These are phyloP conservation scores for Globisporangium uncinulatum DNA, from an alignment of 352 stramenopile species.

Conservation along the genomic window DNA sequence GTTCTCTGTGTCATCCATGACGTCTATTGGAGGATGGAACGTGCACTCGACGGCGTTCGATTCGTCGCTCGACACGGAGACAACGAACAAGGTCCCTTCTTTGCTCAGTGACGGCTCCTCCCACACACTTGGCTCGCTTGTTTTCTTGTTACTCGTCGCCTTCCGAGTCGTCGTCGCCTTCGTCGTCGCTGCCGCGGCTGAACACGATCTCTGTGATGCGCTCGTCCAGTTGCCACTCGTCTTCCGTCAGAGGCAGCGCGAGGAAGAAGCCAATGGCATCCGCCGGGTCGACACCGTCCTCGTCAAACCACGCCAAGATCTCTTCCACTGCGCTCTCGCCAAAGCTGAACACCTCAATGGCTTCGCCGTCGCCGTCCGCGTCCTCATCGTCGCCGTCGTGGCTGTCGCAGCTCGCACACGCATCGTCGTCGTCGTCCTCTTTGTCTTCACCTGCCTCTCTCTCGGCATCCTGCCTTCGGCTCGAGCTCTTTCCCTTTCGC, in stretches of 20 bases:
- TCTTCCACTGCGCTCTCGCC: constrained; percentile 41
- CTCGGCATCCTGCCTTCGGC: background rate
- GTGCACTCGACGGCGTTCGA: no score
- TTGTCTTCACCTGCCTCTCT: no score
- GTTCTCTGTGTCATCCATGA: no score
- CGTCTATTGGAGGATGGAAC: no score
- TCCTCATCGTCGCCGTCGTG: no score
- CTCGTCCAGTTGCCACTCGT: constrained; percentile 77
- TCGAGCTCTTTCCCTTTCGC: background rate
- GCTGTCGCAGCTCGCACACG: no score
- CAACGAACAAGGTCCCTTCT: no score
- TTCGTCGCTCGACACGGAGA: no score
- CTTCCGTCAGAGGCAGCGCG: constrained; percentile 58
- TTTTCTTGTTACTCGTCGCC: constrained; percentile 14
- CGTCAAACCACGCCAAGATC: constrained; percentile 43
- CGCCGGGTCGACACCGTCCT: constrained; percentile 43
- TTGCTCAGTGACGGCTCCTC: constrained; percentile 8
- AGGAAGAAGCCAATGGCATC: constrained; percentile 69
- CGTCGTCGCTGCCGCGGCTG: constrained; percentile 25
- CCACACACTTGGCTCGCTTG: constrained; percentile 2
- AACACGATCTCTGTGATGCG: constrained; percentile 76
- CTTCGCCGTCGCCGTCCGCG: constrained; percentile 25
- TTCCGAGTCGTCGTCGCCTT: constrained; percentile 25
- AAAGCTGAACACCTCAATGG: constrained; percentile 52
- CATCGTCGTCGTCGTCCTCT: constrained; percentile 2